Percentiles rank a stretch among this genome's conserved stretches.
Conservation (phyloP, 2,329 filamentous ascomycete species). For the Colletotrichum plurivorum region DNA sequence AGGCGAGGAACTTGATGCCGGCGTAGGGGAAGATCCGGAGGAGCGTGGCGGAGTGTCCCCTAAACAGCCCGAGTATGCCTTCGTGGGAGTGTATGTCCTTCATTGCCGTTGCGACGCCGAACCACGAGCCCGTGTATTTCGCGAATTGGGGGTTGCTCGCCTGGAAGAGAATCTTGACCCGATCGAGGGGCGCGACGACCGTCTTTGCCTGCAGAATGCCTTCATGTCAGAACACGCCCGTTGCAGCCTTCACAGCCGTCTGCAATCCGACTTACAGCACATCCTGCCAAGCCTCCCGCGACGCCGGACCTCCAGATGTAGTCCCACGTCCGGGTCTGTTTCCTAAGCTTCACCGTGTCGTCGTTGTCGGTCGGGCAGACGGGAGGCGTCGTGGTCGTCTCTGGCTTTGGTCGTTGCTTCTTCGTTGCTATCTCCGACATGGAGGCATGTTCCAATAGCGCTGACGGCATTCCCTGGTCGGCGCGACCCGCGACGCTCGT, state of each 20-base stretch:
- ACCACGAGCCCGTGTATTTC: constrained; percentile 93
- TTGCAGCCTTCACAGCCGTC: constrained; percentile 12
- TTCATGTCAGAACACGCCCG: constrained; percentile 2
- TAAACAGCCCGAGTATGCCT: constrained; percentile 84
- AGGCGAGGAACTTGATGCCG: constrained; percentile 97
- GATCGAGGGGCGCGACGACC: constrained; percentile 92
- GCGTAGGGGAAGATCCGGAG: constrained; percentile 97
- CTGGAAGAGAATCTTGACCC: constrained; percentile 99
- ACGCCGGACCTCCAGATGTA: constrained; percentile 88
- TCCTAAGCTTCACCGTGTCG: constrained; percentile 59
- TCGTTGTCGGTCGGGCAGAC: constrained; percentile 67
- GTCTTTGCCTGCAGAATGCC: constrained; percentile 83
- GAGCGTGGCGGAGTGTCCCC: constrained; percentile 94
- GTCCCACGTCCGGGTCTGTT: constrained; percentile 77
- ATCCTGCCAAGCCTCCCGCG: constrained; percentile 91
- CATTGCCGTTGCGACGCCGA: constrained; percentile 85
- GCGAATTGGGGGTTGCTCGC: constrained; percentile 93
- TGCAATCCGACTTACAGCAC: constrained; percentile 76
- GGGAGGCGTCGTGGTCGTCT: constrained; percentile 52
- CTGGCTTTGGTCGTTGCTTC: constrained; percentile 46
- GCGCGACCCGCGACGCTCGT: constrained; percentile 27
- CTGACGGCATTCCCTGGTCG: constrained; percentile 66
- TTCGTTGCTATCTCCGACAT: constrained; percentile 66
- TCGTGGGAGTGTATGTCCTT: constrained; percentile 84
- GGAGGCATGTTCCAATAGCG: constrained; percentile 70